Conservation (phyloP, 1,284 basidiomycete genomes). For the Grifola frondosa region DNA sequence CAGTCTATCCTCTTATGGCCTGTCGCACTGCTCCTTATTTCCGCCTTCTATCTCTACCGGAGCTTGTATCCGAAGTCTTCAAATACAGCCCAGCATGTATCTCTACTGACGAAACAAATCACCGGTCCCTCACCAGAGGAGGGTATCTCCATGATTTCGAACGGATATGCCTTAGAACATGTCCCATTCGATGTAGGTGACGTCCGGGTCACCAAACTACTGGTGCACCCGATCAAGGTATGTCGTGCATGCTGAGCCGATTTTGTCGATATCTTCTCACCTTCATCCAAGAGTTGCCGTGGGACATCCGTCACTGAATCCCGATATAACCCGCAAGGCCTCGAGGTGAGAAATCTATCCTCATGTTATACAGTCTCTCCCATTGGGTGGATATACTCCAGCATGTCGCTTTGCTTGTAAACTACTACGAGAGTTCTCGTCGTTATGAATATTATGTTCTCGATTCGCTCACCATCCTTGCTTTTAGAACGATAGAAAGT, state of each 20-base stretch:
- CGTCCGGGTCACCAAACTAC: constrained; percentile 55
- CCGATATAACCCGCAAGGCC: constrained; percentile 57
- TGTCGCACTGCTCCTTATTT: background rate
- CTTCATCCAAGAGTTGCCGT: constrained; percentile 51
- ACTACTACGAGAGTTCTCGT: background rate
- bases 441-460: background rate
- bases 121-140: too few species aligned
- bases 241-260: constrained; percentile 11
- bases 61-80: background rate
- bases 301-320: constrained; percentile 59
- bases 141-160: too few species aligned
- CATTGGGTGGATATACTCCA: too few species aligned
- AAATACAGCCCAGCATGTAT: background rate
- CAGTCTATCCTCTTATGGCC: too few species aligned
- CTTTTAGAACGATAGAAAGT: constrained; percentile 63
- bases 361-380: too few species aligned
- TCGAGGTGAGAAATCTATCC: constrained; percentile 49
- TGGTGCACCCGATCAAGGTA: constrained; percentile 71
- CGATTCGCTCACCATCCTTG: background rate
- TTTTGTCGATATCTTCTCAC: constrained; percentile 8
- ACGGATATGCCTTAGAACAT: constrained; percentile 10
- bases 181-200: constrained; percentile 30
- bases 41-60: background rate
- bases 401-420: background rate
- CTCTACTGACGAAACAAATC: background rate